Evolutionary conservation across 371 early-diverging fungal species (phyloP).

Genomic region (Gilbertella persicaria): DNA sequence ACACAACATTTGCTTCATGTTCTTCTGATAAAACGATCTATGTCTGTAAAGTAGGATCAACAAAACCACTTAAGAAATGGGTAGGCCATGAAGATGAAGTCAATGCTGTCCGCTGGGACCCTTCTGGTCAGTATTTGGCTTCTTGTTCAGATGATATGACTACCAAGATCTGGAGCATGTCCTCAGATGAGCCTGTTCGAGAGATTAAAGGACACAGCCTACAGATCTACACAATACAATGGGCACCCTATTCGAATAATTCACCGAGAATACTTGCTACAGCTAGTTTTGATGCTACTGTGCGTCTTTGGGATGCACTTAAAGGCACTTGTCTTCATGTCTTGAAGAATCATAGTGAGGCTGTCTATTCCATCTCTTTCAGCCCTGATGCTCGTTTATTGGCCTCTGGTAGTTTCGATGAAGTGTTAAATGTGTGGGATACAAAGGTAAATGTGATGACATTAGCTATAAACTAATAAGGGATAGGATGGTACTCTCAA

Average conservation of each 20-base stretch:
- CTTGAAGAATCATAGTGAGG: constrained; percentile 74
- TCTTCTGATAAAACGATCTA: constrained; percentile 82
- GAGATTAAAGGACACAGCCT: constrained; percentile 72
- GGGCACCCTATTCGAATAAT: constrained; percentile 47
- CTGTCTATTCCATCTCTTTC: constrained; percentile 87
- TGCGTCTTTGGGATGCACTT: constrained; percentile 88
- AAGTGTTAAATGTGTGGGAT: constrained; percentile 79
- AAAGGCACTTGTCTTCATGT: constrained; percentile 73
- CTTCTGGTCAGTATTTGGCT: constrained; percentile 78
- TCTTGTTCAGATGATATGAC: constrained; percentile 93
- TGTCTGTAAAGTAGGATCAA: constrained; percentile 75
- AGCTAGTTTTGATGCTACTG: constrained; percentile 88
- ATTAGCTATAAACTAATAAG: not conserved
- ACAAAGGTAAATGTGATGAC: constrained; percentile 54
- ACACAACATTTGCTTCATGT: constrained; percentile 88
- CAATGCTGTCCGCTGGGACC: constrained; percentile 90
- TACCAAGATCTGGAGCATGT: constrained; percentile 63
- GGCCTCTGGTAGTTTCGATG: constrained; percentile 89
- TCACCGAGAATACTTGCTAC: constrained; percentile 66
- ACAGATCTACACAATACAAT: constrained; percentile 79
- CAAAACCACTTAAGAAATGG: constrained; percentile 69
- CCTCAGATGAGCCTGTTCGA: constrained; percentile 49
- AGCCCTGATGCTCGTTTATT: constrained; percentile 82
- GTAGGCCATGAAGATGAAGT: constrained; percentile 87
- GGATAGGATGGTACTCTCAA: constrained; percentile 62